These are phyloP conservation scores for Tephrocybe rancida DNA, from an alignment of 768 basidiomycete genomes.

Conservation along the genomic window DNA sequence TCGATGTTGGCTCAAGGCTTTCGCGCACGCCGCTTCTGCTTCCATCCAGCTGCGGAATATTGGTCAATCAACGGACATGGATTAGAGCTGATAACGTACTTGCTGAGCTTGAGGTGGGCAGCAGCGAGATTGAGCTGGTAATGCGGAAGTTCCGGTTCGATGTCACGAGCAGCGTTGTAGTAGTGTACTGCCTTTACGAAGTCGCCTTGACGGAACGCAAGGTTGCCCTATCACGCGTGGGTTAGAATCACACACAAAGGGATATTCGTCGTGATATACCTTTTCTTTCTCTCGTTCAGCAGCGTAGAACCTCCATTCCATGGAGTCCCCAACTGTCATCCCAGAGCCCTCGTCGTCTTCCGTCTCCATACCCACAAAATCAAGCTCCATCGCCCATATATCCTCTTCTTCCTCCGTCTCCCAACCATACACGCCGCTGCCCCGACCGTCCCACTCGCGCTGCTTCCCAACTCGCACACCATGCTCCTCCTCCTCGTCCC, in stretches of 20 bases:
- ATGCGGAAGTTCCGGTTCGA: slow-evolving; percentile 74
- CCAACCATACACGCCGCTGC: slow-evolving; percentile 74
- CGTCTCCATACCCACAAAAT: slow-evolving; percentile 56
- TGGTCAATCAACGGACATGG: slow-evolving; percentile 3
- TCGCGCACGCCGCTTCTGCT: slow-evolving; percentile 71
- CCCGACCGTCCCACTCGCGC: slow-evolving; percentile 77
- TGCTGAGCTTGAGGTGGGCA: slow-evolving; percentile 68
- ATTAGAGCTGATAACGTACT: slow-evolving; percentile 44
- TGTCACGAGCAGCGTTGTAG: slow-evolving; percentile 61
- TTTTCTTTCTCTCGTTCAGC: slow-evolving; percentile 75
- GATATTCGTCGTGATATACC: slow-evolving; percentile 38
- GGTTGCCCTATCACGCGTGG: slow-evolving; percentile 54
- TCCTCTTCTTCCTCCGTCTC: slow-evolving; percentile 78
- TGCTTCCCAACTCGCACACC: slow-evolving; percentile 65
- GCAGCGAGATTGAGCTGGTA: slow-evolving; percentile 80
- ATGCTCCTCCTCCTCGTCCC: slow-evolving; percentile 68
- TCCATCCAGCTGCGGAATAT: slow-evolving; percentile 63
- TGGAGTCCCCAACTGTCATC: slow-evolving; percentile 73
- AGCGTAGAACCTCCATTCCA: slow-evolving; percentile 72
- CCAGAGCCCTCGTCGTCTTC: slow-evolving; percentile 46
- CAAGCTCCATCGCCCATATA: slow-evolving; percentile 72
- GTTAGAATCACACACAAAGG: slow-evolving; percentile 10
- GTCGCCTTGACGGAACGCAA: slow-evolving; percentile 65
- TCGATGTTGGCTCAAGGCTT: slow-evolving; percentile 63
- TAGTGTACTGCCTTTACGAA: slow-evolving; percentile 55